Evolutionary conservation across 768 basidiomycete genomes (phyloP), one percentile per base, ranked within the genome.

Genomic region (Amanita phalloides): DNA sequence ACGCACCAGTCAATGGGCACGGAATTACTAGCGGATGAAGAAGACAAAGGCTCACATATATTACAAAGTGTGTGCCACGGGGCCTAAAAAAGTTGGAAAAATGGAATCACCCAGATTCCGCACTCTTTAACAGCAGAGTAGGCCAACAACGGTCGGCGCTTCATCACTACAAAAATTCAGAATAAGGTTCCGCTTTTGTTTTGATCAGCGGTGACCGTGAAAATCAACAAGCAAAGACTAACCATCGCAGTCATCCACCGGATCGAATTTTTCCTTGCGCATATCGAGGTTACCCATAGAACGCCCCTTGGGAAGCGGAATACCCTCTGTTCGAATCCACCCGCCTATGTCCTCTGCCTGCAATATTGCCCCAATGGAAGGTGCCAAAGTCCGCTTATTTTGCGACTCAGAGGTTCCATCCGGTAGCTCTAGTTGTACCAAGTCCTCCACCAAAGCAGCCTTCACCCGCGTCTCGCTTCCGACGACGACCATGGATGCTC

Each of bases 231-330:
- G 37, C 25, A 42, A 35, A 11, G 7, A 58, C 59, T 50, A 42
- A 62, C 61, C 20, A 43, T 56, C 56, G 33, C 61, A 61, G 43
- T 61, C 61, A 35, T 60, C 61, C 5, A 57, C 62, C 1, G 61
- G 56, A 49, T 64, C 53, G 48, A 63, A 64, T 25, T 55, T 56
- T 47, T 65, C 64, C 38, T 53, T 25, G n/a, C 55, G 58, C 28
- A 33, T 54, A 25, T 63, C 61, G 10, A 64, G 49, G n/a, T 57
- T 53, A 23, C 60, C 63, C 28, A 62, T 60, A 6, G 42, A 43
- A 25, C 59, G 57, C 25, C 57, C 49, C 8, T 59, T 61, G 5
- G 61, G 45, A 21, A 37, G 13, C 26, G 52, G 49, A 0, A 26
- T 48, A 7, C 53, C 49, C 17, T 52, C 39, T 10, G 57, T 49